phyloP scores from a whole-genome alignment of 2,329 filamentous ascomycete species.

The Graphiopsis chlorocephala region DNA sequence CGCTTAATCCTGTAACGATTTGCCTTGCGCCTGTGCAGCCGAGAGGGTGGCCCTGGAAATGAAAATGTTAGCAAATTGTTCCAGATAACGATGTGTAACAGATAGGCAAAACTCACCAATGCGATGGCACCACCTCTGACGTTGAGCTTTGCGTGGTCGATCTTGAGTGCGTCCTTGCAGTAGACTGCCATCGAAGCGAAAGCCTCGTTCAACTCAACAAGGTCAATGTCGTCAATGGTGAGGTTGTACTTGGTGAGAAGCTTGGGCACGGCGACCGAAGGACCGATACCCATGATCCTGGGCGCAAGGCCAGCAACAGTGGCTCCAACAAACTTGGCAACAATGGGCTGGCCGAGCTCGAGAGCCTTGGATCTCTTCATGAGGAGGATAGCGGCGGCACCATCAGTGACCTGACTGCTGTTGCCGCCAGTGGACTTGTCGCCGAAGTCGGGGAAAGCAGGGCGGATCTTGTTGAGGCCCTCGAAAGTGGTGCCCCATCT shows the following conservation, averaged over 20 bases:
- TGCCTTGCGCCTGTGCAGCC: conserved; percentile 74
- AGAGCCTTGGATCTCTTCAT: conserved; percentile 93
- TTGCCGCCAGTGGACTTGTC: conserved; percentile 87
- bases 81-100: not conserved
- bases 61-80: not conserved
- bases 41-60: conserved; percentile 64
- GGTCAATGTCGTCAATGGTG: conserved; percentile 76
- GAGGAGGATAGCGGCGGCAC: conserved; percentile 81
- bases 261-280: conserved; percentile 71
- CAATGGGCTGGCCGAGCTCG: conserved; percentile 81
- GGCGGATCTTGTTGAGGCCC: conserved; percentile 75
- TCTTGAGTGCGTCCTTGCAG: conserved; percentile 61
- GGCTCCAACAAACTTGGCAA: conserved; percentile 91
- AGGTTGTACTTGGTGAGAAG: conserved; percentile 77
- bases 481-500: conserved; percentile 86
- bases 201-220: conserved; percentile 94
- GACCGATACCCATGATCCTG: conserved; percentile 94
- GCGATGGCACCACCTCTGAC: conserved; percentile 78
- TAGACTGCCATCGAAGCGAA: conserved; percentile 98
- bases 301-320: conserved; percentile 88
- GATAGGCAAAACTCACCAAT: conserved; percentile 38
- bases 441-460: conserved; percentile 88
- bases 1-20: conserved; percentile 71
- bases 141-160: conserved; percentile 77
- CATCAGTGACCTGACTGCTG: conserved; percentile 91